Percentiles rank a stretch among this genome's conserved stretches.
These are phyloP conservation scores for Solanum pimpinellifolium DNA, from an alignment of 257 asterid genomes.

Conservation along the genomic window DNA sequence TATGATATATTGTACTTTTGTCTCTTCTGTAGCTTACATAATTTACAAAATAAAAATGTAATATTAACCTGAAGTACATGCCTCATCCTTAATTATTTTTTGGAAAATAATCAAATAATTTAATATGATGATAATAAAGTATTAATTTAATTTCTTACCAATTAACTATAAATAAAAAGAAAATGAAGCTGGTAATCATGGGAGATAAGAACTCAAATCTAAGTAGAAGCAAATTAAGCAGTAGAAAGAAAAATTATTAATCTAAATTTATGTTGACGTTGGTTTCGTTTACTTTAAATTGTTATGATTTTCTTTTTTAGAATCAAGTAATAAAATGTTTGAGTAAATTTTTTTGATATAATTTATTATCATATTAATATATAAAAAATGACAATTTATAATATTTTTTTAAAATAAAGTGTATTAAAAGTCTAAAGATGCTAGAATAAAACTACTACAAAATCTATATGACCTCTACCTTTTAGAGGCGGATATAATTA, in stretches of 20 bases:
- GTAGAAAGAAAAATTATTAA: not conserved
- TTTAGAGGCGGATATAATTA: not conserved
- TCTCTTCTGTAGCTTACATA: not conserved
- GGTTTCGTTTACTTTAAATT: too few species aligned
- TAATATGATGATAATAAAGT: not conserved
- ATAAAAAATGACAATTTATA: too few species aligned
- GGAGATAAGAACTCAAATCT: not conserved
- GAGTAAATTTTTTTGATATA: rapidly evolving
- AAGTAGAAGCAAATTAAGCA: not conserved
- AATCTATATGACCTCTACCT: not conserved
- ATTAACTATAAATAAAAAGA: not conserved
- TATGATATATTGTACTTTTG: not conserved
- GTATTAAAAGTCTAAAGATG: not conserved
- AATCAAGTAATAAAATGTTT: too few species aligned
- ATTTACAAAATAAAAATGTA: not conserved
- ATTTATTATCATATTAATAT: too few species aligned
- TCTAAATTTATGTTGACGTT: not conserved
- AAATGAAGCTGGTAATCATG: not conserved
- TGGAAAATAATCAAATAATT: not conserved
- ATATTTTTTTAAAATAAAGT: not conserved
- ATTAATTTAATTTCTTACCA: not conserved
- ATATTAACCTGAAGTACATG: not conserved
- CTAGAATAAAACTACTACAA: not conserved
- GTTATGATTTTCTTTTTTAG: too few species aligned
- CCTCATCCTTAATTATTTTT: not conserved